Base-by-base conservation (phyloP, 306 rosid species). In the Gastrolobium bilobum region DNA sequence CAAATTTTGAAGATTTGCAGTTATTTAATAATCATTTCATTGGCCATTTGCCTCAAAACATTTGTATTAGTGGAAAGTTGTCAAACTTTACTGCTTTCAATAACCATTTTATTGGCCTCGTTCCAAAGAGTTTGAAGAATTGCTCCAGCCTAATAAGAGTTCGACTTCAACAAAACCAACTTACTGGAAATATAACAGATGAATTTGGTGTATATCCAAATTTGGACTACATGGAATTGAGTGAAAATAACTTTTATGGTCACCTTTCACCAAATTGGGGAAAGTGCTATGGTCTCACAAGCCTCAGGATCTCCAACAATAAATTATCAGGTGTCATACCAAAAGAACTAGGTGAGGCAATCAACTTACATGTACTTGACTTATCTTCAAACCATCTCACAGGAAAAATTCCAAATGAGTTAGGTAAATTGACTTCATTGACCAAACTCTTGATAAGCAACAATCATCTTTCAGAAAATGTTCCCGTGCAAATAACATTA, bases 391-490 rank as follows among this genome's bases (percentile, higher is more conserved):
- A 84, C 44, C n/a, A 9, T 6, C 68, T 87, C 1, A 33, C 34
- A 0, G 87, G 88, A 44, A 5, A 43, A 57, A 76, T 84, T 71
- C 87, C 87, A 2, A 42, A 38, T 58, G 78, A 87, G 4, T 14
- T 87, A 8, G 75, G 80, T 2, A 73, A 65, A 0, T 56, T 81
- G 76, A 26, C 8, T n/a, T 10, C 0, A 3, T 54, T 81, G 70
- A 3, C 0, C 6, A 1, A 20, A 3, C 76, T 81, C 5, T 7
- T 4, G 5, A 1, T 81, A 4, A 46, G 26, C 10, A 7, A 29
- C 10, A 81, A 81, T 30, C 29, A 5, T 38, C 29, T 83, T 34
- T 38, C 71, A 4, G 70, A 80, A 1, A 46, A 33, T 1, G 4
- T 81, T 38, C 84, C 80, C 0, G 10, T 9, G 4, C 4, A 73